Percentiles rank a stretch among this genome's conserved stretches.
Conservation (phyloP, 345 rosid genomes). For the Salix arbutifolia region DNA sequence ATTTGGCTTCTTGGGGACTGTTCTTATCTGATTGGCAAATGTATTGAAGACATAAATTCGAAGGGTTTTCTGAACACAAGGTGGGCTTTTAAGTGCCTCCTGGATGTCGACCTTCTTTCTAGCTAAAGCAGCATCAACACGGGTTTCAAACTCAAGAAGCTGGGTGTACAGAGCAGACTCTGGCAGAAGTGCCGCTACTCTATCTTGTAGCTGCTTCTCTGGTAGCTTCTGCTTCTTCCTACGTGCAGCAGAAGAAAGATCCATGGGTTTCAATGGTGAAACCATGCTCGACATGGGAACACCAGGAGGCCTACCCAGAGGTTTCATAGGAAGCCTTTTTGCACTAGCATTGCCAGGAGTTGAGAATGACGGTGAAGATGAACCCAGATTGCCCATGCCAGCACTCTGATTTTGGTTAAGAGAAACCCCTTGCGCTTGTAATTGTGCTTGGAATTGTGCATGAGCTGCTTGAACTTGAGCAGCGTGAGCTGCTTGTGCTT, state of each 20-base stretch:
- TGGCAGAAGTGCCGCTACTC: slow-evolving; percentile 91
- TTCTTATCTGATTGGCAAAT: slow-evolving; percentile 75
- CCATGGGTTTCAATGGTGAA: slow-evolving; percentile 77
- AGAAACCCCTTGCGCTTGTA: slow-evolving; percentile 64
- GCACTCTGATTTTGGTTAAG: slow-evolving; percentile 54
- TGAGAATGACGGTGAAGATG: slow-evolving; percentile 60
- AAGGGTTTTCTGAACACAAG: slow-evolving; percentile 82
- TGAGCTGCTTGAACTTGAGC: slow-evolving; percentile 59
- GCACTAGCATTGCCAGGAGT: slow-evolving; percentile 53
- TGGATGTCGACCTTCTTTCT: slow-evolving; percentile 96
- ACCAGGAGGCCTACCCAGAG: slow-evolving; percentile 73
- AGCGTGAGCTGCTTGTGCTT: slow-evolving; percentile 39
- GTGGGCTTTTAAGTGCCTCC: slow-evolving; percentile 92
- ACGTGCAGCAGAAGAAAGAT: slow-evolving; percentile 66
- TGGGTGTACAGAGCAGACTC: slow-evolving; percentile 96
- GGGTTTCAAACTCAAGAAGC: slow-evolving; percentile 92
- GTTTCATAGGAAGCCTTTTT: slow-evolving; percentile 70
- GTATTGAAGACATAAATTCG: slow-evolving; percentile 87
- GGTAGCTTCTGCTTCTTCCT: slow-evolving; percentile 95
- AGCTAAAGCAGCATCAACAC: slow-evolving; percentile 81
- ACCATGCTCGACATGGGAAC: slow-evolving; percentile 48
- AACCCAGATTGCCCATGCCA: slow-evolving; percentile 55
- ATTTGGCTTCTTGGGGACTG: slow-evolving; percentile 73
- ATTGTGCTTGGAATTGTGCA: slow-evolving; percentile 78
- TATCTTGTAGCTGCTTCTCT: slow-evolving; percentile 80